phyloP scores from a whole-genome alignment of 352 stramenopile genomes.

The Phytophthora colocasiae region DNA sequence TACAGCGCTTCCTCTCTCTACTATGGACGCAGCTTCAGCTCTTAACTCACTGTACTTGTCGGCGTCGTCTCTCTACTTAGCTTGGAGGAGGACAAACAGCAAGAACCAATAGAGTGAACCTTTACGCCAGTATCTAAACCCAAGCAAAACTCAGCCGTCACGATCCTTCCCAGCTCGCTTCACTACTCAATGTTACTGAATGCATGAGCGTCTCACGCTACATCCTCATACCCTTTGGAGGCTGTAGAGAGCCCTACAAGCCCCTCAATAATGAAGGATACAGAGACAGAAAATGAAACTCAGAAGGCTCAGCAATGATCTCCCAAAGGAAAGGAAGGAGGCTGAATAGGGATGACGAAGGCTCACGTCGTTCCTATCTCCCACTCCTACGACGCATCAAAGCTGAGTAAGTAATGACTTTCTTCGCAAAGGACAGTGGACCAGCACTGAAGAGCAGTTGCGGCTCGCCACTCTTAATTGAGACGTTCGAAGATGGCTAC shows the following conservation, averaged over 20 bases:
- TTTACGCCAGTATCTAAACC: slow-evolving; percentile 8
- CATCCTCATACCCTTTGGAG: not conserved
- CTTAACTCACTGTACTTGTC: slow-evolving; percentile 20
- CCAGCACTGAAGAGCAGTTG: slow-evolving; percentile 68
- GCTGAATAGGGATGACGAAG: slow-evolving; percentile 19
- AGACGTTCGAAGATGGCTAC: slow-evolving; percentile 77
- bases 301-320: slow-evolving; percentile 18
- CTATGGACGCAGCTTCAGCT: slow-evolving; percentile 23
- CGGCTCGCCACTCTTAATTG: slow-evolving; percentile 63
- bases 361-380: slow-evolving; percentile 1
- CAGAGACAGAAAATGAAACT: slow-evolving; percentile 26
- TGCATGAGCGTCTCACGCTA: not conserved
- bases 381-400: slow-evolving; percentile 51
- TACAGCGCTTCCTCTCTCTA: not conserved
- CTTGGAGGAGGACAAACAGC: slow-evolving; percentile 1
- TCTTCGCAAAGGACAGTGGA: slow-evolving; percentile 81
- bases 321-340: slow-evolving; percentile 47
- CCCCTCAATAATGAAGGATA: slow-evolving; percentile 22
- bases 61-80: slow-evolving; percentile 8
- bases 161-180: slow-evolving; percentile 11
- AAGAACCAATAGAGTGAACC: slow-evolving; percentile 5
- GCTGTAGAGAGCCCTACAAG: slow-evolving; percentile 4
- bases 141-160: slow-evolving; percentile 15
- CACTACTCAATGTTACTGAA: not conserved
- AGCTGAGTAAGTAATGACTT: slow-evolving; percentile 60